Evolutionary conservation across 2,329 filamentous ascomycete species (phyloP).

Genomic region (Aspergillus novoparasiticus): DNA sequence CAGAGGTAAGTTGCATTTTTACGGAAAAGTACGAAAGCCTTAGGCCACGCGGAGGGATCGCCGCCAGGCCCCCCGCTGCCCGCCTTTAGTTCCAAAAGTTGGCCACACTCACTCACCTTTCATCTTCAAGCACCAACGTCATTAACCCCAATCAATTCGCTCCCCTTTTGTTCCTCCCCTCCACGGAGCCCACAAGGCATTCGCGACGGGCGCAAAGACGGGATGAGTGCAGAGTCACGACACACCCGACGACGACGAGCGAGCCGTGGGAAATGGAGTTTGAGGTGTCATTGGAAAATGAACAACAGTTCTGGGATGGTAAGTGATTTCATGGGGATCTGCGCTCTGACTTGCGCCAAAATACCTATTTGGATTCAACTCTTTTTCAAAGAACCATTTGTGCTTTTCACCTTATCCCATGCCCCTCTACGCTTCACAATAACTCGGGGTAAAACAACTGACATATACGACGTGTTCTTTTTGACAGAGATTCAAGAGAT

Average conservation of each 20-base stretch:
- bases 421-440: neutral
- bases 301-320: slow-evolving; percentile 91
- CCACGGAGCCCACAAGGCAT: slow-evolving; percentile 15
- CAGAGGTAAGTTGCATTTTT: neutral
- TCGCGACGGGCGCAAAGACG: slow-evolving; percentile 28
- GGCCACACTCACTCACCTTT: neutral
- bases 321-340: slow-evolving; percentile 32
- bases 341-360: slow-evolving; percentile 21
- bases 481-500: slow-evolving; percentile 67
- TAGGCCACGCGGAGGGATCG: neutral
- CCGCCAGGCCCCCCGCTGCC: neutral
- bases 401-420: neutral
- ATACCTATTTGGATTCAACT: neutral
- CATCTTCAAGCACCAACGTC: neutral
- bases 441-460: neutral
- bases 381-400: neutral
- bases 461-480: slow-evolving; percentile 12
- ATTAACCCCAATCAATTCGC: slow-evolving; percentile 4
- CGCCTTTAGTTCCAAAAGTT: neutral
- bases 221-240: slow-evolving; percentile 39
- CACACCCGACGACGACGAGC: slow-evolving; percentile 38
- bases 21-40: neutral
- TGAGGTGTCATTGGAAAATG: slow-evolving; percentile 73
- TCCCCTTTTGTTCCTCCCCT: slow-evolving; percentile 18
- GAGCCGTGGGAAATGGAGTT: slow-evolving; percentile 62